Evolutionary conservation across 2,329 filamentous ascomycete genomes (phyloP).

Genomic region (Cercospora zeina): DNA sequence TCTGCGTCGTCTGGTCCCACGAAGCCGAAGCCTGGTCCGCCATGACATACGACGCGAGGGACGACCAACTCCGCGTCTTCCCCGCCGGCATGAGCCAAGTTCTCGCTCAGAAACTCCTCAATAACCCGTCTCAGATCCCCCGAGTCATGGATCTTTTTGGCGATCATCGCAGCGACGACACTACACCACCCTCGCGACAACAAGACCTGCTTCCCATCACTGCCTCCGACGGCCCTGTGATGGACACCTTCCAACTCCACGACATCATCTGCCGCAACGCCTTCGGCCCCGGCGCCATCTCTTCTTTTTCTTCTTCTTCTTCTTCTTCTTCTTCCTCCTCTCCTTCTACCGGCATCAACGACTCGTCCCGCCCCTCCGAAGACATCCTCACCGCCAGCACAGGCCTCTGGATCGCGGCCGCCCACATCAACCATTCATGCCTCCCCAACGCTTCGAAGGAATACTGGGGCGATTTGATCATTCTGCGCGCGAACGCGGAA

Average conservation of each 20-base stretch:
- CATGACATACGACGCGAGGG: conserved; percentile 46
- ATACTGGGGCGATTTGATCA: conserved; percentile 58
- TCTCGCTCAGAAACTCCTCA: conserved; percentile 44
- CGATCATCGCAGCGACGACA: conserved; percentile 22
- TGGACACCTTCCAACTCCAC: conserved; percentile 45
- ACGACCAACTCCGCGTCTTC: conserved; percentile 27
- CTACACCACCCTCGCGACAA: no score
- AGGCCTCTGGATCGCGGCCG: conserved; percentile 54
- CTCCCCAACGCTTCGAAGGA: conserved; percentile 49
- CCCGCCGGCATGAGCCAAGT: conserved; percentile 33
- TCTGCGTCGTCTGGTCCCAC: conserved; percentile 24
- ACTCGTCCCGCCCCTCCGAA: no score
- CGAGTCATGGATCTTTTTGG: conserved; percentile 26
- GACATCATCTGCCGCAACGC: conserved; percentile 48
- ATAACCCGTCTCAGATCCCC: conserved; percentile 44
- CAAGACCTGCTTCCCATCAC: no score
- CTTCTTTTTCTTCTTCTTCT: no score
- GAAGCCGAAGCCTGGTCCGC: conserved; percentile 44
- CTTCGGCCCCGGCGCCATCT: conserved; percentile 34
- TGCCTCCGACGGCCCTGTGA: conserved; percentile 40
- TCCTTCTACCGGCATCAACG: no score
- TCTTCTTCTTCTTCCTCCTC: no score
- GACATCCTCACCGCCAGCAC: conserved; percentile 29
- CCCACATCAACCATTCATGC: conserved; percentile 58
- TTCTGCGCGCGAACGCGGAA: conserved; percentile 51